Evolutionary conservation across 2,329 filamentous ascomycete species (phyloP), one percentile per base, ranked within the genome.

Genomic region (Sclerotinia spermophila): DNA sequence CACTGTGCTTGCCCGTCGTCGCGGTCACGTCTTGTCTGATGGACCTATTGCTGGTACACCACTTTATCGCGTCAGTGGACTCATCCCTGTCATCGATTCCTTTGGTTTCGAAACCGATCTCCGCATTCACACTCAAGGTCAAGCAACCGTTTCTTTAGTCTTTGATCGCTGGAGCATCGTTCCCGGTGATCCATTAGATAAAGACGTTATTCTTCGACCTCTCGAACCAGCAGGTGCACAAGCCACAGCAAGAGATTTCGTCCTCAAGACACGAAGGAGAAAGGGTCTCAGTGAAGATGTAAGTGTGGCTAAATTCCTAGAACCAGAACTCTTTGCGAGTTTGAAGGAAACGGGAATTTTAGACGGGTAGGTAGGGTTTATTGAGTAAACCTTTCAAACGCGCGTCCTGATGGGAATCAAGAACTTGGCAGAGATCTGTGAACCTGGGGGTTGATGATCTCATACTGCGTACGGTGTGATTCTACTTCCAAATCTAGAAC

Each of bases 61-160:
- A 6, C 86, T 99, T 17, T 98, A 97, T 82, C 91, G 92, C 33
- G 94, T 97, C 68, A 92, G 90, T 77, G 96, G 96, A 5, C 85
- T 98, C 65, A 89, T 99, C 70, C 96, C 96, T 15, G 96, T 98
- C 72, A 97, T 99, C 79, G 96, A 99, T 83, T 94, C 90, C 42
- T 99, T 99, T 78, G 96, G 96, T 30, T 98, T 99, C 81, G 96
- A 99, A 84, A 98, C 96, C 21, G 96, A 99, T 83, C 85, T 99
- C 71, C 87, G 96, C 73, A 98, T 98, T 79, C 94, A 97, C 81
- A 97, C 95, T 0, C 93, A 97, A 83, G 95, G 96, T 67, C 91
- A 94, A 80, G 94, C 94, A 70, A 94, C 93, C 78, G 89, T 98
- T 68, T 94, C 90, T 76, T 86, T 99, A 48, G 93, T 97, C 19